Evolutionary conservation across 805 yeast genomes (phyloP).

Genomic region (Isabelozyma gotoi): DNA sequence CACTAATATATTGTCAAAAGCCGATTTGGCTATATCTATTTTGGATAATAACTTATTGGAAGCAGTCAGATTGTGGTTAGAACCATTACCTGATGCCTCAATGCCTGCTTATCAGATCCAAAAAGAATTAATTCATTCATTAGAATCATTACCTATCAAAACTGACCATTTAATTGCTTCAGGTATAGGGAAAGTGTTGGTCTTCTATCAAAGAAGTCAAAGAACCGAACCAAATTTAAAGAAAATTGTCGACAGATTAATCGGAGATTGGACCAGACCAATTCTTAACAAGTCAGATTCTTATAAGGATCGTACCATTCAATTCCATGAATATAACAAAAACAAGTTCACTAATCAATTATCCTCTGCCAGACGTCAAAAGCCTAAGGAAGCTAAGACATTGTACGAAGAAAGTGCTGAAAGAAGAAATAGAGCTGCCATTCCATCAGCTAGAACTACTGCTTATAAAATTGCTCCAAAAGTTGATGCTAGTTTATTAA

Average conservation of each 20-base stretch:
- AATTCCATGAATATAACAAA: constrained; percentile 66
- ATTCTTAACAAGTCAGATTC: constrained; percentile 94
- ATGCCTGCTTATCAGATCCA: constrained; percentile 97
- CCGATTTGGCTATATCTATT: constrained; percentile 85
- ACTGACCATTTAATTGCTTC: constrained; percentile 93
- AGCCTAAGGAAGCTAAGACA: constrained; percentile 46
- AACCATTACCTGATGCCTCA: constrained; percentile 96
- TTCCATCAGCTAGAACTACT: constrained; percentile 86
- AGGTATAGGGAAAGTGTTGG: constrained; percentile 88
- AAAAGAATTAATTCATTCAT: constrained; percentile 74
- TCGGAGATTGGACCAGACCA: constrained; percentile 98
- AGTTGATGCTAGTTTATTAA: constrained; percentile 53
- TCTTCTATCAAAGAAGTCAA: constrained; percentile 89
- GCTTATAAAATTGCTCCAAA: constrained; percentile 91
- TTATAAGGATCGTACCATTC: constrained; percentile 81
- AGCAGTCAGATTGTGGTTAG: constrained; percentile 94
- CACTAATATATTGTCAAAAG: constrained; percentile 69
- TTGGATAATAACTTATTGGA: constrained; percentile 91
- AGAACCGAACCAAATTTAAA: constrained; percentile 86
- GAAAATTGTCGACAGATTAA: constrained; percentile 83
- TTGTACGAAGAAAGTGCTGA: constrained; percentile 88
- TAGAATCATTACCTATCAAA: constrained; percentile 82
- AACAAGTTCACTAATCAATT: constrained; percentile 48
- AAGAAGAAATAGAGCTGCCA: constrained; percentile 91
- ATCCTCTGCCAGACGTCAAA: constrained; percentile 27